Conservation (phyloP, 805 yeast genomes). For the Pichia paraexigua region DNA sequence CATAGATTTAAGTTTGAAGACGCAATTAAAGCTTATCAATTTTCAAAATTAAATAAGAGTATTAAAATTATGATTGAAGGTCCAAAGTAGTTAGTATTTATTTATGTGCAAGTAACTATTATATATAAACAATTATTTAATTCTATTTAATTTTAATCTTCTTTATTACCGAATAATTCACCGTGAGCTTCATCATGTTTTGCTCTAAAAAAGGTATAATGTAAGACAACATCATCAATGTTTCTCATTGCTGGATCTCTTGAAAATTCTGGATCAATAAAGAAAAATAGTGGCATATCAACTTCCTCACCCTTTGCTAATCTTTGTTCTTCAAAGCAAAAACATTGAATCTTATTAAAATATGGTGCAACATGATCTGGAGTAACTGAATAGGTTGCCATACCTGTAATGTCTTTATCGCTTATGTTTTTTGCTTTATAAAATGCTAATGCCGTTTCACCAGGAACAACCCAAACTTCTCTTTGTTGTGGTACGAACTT, state of each 20-base stretch:
- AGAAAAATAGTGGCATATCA: slow-evolving; percentile 97
- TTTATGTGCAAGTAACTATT: not conserved
- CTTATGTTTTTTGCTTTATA: slow-evolving; percentile 85
- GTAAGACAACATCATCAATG: slow-evolving; percentile 81
- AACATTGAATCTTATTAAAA: slow-evolving; percentile 95
- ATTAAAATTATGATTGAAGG: slow-evolving; percentile 80
- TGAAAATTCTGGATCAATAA: slow-evolving; percentile 92
- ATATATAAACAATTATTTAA: not conserved
- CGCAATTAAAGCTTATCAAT: slow-evolving; percentile 66
- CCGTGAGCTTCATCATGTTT: slow-evolving; percentile 26
- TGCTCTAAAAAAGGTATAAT: slow-evolving; percentile 84
- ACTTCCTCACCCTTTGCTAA: slow-evolving; percentile 94
- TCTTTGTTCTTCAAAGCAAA: slow-evolving; percentile 95
- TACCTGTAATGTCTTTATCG: slow-evolving; percentile 87
- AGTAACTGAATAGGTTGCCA: slow-evolving; percentile 96
- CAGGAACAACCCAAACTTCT: slow-evolving; percentile 88
- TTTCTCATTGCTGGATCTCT: slow-evolving; percentile 88
- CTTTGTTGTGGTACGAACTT: slow-evolving; percentile 88
- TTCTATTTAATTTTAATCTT: slow-evolving; percentile 5
- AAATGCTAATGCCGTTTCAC: slow-evolving; percentile 95
- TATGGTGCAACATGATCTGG: slow-evolving; percentile 97
- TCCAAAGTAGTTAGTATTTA: slow-evolving; percentile 31
- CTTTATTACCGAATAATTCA: slow-evolving; percentile 21
- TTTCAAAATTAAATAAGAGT: slow-evolving; percentile 57
- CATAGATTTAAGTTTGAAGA: slow-evolving; percentile 66